Base-by-base conservation (phyloP, 2,329 filamentous ascomycete species). In the Dendrostoma leiphaemia region DNA sequence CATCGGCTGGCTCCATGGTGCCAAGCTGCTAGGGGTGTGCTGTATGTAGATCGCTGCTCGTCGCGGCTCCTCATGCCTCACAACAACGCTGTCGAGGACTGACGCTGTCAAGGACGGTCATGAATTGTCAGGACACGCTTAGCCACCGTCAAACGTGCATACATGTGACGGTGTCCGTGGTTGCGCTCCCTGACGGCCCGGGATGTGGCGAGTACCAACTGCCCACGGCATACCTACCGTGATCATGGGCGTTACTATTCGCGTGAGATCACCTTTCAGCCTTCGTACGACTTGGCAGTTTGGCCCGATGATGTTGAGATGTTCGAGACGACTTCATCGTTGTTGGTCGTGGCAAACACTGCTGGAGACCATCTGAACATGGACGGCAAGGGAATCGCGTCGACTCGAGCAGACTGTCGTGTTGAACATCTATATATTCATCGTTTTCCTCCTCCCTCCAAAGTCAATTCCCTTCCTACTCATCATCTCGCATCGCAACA, bases 271-370 rank as follows among this genome's bases (percentile, higher is more conserved):
- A 10, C 19, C 8, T n/a, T 29, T 26, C 31, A 31, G 13, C 26
- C 21, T 29, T 41, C 40, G 21, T 38, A 31, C 37, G n/a, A 34
- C 53, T 55, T 55, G 53, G 53, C 53, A 19, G 47, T 55, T 55
- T 55, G 53, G 47, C 50, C 53, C 47, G 41, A 55, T 51, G 3
- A n/a, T 19, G 28, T 28, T 44, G 29, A 26, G 34, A 43, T 41
- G 41, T 31, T 41, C 32, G 41, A 46, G 31, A 51, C 41, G 28
- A 40, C 35, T 26, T 26, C 38, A 41, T 15, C 8, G 21, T n/a
- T 41, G 21, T 12, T 8, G 13, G 21, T 24, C 9, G 4, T 26
- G 38, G 24, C 38, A 6, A 41, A 41, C 7, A 23, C 2, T 23
- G 21, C 38, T 15, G 7, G 38, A n/a, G 38, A 26, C 6, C 38